phyloP scores from a whole-genome alignment of 2,329 filamentous ascomycete species.

The Xylaria hypoxylon region DNA sequence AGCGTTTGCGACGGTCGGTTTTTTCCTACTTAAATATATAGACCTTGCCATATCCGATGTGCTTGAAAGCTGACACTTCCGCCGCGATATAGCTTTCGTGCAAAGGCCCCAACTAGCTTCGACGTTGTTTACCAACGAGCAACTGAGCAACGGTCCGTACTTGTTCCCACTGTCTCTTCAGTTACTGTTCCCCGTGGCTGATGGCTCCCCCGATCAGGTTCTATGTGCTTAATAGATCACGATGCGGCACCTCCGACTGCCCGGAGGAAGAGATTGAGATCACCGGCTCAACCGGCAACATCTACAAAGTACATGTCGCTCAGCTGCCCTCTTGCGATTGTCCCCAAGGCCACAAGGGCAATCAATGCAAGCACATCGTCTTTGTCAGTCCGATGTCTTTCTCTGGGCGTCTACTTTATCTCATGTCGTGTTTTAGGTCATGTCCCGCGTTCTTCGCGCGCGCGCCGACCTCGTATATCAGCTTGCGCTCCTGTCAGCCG shows the following conservation, averaged over 20 bases:
- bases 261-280: conserved; percentile 67
- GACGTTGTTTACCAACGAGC: conserved; percentile 54
- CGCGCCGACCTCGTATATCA: conserved; percentile 69
- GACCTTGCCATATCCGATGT: background rate
- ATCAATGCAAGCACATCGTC: conserved; percentile 74
- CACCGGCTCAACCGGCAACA: conserved; percentile 73
- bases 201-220: conserved; percentile 47
- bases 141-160: conserved; percentile 53
- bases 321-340: conserved; percentile 67
- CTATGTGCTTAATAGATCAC: conserved; percentile 59
- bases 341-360: conserved; percentile 63
- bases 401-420: background rate
- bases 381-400: conserved; percentile 58
- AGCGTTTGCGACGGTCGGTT: conserved; percentile 33
- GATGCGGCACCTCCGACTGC: conserved; percentile 51
- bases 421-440: conserved; percentile 54
- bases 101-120: conserved; percentile 23
- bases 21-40: background rate
- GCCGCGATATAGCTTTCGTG: conserved; percentile 23
- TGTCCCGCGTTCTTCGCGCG: conserved; percentile 70
- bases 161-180: background rate
- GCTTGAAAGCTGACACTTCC: background rate
- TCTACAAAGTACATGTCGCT: conserved; percentile 69
- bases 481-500: conserved; percentile 67
- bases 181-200: background rate